Evolutionary conservation across 495 filamentous ascomycete genomes (phyloP).

Genomic region (Saxophila tyrrhenica): DNA sequence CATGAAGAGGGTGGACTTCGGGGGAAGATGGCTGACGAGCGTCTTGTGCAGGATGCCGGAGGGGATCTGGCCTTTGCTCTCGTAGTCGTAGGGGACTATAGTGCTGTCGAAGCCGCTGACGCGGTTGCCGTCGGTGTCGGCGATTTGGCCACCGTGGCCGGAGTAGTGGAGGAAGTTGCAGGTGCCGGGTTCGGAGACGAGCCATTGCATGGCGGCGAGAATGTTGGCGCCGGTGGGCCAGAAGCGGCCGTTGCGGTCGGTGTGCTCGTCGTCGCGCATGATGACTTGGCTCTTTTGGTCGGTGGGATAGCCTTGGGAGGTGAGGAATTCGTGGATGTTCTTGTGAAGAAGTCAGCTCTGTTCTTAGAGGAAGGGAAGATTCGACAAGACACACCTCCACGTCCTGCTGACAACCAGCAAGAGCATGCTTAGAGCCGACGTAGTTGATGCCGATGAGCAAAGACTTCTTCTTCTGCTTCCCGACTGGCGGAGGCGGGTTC

Average conservation of each 20-base stretch:
- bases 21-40: conserved; percentile 42
- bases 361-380: no score
- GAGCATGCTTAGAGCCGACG: conserved; percentile 37
- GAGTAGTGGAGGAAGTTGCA: conserved; percentile 45
- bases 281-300: conserved; percentile 40
- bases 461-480: conserved; percentile 33
- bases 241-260: conserved; percentile 38
- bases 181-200: conserved; percentile 38
- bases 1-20: conserved; percentile 41
- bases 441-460: conserved; percentile 55
- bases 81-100: conserved; percentile 14
- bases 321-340: conserved; percentile 35
- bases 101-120: conserved; percentile 37
- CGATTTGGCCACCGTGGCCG: conserved; percentile 40
- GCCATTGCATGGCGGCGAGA: conserved; percentile 44
- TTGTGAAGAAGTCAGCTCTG: no score
- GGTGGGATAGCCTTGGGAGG: conserved; percentile 33
- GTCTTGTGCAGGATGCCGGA: conserved; percentile 41
- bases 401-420: conserved; percentile 48
- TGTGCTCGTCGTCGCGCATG: conserved; percentile 37
- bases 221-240: conserved; percentile 45
- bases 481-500: neutral
- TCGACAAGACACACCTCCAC: no score
- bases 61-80: conserved; percentile 31
- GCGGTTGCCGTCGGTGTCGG: conserved; percentile 25